Evolutionary conservation across 2,329 filamentous ascomycete genomes (phyloP), one percentile per base, ranked within the genome.

Genomic region (Colletotrichum ledebouriae): DNA sequence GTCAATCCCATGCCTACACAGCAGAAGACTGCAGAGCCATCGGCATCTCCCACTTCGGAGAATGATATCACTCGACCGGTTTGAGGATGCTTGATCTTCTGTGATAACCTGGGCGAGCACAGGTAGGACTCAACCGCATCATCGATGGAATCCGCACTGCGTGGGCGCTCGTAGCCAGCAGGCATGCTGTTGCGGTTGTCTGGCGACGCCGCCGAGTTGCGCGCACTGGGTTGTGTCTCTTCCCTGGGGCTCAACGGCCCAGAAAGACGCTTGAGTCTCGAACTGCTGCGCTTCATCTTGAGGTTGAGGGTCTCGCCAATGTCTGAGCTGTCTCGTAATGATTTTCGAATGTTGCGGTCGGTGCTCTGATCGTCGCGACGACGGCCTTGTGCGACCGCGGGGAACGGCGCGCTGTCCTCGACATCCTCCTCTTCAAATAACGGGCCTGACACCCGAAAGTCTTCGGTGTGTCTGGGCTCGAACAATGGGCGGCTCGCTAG

Each of bases 1-100:
- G 96, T 99, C 74, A 99, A 80, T 0, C 96, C 96, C 96, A 99
- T 99, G 20, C 96, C 96, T 3, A 99, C 94, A 75, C 96, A 99
- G 77, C 96, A 97, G 73, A 99, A 94, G 2, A 99, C 93, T 3
- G 94, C 95, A 72, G 92, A 95, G 1, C 96, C 96, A 49, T 95
- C 89, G 0, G 94, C 90, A 77, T 98, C 94, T 13, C 96, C 96
- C 3, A 99, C 96, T 78, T 99, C 96, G 0, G 95, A 98, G 76
- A 98, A 99, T 0, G 94, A 97, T 72, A 99, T 98, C 3, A 92
- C 85, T 15, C 96, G 89, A 1, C 94, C 94, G 0, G 93, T 97
- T 67, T 93, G 90, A 1, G 94, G 94, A 78, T 98, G 93, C 22
- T 86, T 85, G 59, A 98, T 93, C 79, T 92, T 97, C 75, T 97